Percentiles rank a stretch among this genome's conserved stretches.
Conservation (phyloP, 768 basidiomycete species). For the Tubosaeta sp. region DNA sequence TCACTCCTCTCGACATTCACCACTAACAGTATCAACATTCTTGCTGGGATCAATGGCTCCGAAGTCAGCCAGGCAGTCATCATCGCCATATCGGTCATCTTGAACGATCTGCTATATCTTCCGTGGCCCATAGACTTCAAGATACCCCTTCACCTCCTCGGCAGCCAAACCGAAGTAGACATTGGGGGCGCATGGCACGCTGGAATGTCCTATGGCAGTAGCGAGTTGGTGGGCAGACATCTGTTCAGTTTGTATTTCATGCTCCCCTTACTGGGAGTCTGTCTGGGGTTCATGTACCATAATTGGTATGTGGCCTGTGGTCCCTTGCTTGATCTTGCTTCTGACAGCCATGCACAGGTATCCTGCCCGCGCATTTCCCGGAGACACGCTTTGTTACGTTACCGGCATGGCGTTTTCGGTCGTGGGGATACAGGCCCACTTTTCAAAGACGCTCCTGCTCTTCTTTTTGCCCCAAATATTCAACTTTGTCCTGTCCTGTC, state of each 20-base stretch:
- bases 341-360: constrained; percentile 57
- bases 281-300: constrained; percentile 86
- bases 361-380: constrained; percentile 90
- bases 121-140: constrained; percentile 78
- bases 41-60: constrained; percentile 95
- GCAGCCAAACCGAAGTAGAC: constrained; percentile 60
- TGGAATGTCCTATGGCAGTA: constrained; percentile 82
- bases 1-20: constrained; percentile 91
- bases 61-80: constrained; percentile 92
- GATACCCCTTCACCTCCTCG: constrained; percentile 67
- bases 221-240: constrained; percentile 86
- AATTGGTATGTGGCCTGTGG: constrained; percentile 68
- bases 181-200: constrained; percentile 79
- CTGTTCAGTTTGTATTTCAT: constrained; percentile 97
- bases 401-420: constrained; percentile 99
- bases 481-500: constrained; percentile 93
- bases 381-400: constrained; percentile 97
- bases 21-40: constrained; percentile 98
- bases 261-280: constrained; percentile 90
- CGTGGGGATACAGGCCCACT: constrained; percentile 95
- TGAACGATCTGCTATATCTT: constrained; percentile 94
- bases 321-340: neutral
- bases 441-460: constrained; percentile 90
- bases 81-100: constrained; percentile 83
- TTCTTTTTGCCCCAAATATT: constrained; percentile 99